Percentiles rank a stretch among this genome's conserved stretches.
phyloP scores from a whole-genome alignment of 1,284 basidiomycete species.

The Neolentinus lepideus region DNA sequence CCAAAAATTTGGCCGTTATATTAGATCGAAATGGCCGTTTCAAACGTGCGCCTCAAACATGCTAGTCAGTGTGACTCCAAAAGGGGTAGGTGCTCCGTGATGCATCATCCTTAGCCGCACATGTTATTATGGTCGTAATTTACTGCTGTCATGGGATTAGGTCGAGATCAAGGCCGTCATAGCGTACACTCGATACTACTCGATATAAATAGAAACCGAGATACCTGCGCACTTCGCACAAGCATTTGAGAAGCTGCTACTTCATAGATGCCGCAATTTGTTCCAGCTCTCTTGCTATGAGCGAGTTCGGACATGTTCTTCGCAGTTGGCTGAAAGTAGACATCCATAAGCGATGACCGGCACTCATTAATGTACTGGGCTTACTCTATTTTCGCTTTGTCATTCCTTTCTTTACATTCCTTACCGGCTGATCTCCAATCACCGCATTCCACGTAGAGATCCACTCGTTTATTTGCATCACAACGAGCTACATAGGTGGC shows the following conservation, averaged over 20 bases:
- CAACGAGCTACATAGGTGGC: slow-evolving; percentile 72
- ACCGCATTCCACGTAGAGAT: slow-evolving; percentile 82
- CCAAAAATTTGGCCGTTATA: no score
- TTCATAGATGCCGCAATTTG: slow-evolving; percentile 63
- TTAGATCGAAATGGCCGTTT: no score
- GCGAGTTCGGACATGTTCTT: slow-evolving; percentile 66
- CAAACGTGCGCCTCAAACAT: no score
- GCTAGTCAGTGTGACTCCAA: no score
- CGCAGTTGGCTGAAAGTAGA: slow-evolving; percentile 51
- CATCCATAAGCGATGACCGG: neutral
- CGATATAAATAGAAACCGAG: no score
- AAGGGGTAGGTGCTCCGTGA: no score
- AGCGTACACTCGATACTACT: no score
- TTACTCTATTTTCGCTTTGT: slow-evolving; percentile 78
- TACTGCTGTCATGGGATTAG: no score
- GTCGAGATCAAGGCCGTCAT: no score
- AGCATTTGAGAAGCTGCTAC: slow-evolving; percentile 20
- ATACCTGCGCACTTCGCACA: no score
- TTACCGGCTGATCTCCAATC: slow-evolving; percentile 86
- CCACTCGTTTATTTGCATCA: slow-evolving; percentile 75
- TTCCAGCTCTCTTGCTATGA: slow-evolving; percentile 76
- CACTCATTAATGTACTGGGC: slow-evolving; percentile 24
- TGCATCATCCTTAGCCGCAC: no score
- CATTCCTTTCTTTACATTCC: slow-evolving; percentile 81
- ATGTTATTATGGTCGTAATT: no score